Conservation (phyloP, 1,284 basidiomycete species). For the Trichosporon ovoides region DNA sequence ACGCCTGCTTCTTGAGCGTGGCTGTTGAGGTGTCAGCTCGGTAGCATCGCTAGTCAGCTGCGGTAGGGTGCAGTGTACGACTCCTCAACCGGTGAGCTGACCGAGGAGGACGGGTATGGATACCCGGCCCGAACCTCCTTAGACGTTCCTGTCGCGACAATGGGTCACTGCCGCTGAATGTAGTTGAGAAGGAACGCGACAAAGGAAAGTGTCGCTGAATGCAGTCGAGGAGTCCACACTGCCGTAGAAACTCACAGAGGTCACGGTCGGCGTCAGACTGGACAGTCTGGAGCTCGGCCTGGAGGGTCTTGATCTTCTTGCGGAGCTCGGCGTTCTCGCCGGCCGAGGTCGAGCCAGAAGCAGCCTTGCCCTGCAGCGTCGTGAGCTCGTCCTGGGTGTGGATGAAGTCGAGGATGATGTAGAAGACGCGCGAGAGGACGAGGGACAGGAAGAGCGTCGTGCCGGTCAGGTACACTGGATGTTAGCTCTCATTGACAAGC, state of each 20-base stretch:
- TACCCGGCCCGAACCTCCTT: no score
- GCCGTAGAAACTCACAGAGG: conserved; percentile 67
- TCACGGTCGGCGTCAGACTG: conserved; percentile 58
- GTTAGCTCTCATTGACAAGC: no score
- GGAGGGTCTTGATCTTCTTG: conserved; percentile 62
- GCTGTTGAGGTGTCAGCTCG: conserved; percentile 51
- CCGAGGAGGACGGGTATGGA: no score
- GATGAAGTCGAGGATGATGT: conserved; percentile 84
- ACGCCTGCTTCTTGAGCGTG: conserved; percentile 75
- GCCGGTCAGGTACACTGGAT: conserved; percentile 85
- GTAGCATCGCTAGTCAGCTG: no score
- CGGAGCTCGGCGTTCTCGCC: conserved; percentile 53
- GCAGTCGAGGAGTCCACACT: no score
- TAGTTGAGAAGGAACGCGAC: no score
- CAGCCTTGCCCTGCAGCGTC: conserved; percentile 65
- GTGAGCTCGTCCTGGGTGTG: conserved; percentile 81
- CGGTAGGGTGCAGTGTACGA: no score
- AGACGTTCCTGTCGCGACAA: no score
- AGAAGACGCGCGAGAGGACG: conserved; percentile 85
- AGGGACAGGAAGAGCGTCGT: conserved; percentile 91
- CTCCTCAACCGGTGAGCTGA: no score
- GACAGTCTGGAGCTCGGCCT: conserved; percentile 55
- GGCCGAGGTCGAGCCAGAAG: conserved; percentile 44
- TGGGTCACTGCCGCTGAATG: no score
- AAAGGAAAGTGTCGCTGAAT: no score